These are phyloP conservation scores for Malania oleifera DNA, from an alignment of 164 flowering plant species.

Conservation along the genomic window DNA sequence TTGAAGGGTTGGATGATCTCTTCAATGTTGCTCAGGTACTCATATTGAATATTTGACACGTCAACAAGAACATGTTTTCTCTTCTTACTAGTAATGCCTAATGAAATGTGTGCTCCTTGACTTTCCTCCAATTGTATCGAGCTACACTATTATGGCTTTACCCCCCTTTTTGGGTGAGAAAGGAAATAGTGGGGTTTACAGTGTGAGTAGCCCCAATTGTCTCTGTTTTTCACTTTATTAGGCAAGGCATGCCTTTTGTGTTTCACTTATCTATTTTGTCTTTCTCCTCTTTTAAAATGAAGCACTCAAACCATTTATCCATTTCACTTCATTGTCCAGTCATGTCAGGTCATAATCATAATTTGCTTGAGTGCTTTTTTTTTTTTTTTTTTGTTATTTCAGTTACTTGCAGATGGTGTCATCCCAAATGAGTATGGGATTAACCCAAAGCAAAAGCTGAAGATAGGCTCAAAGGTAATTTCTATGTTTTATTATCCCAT, in stretches of 20 bases:
- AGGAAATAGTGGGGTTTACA: too few relatives aligned
- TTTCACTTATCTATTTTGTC: background rate
- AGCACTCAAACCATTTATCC: background rate
- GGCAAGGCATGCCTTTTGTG: background rate
- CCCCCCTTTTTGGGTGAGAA: background rate
- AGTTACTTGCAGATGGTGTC: slow-evolving; percentile 98
- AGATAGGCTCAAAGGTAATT: slow-evolving; percentile 93
- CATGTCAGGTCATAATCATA: background rate
- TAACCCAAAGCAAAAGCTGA: slow-evolving; percentile 84
- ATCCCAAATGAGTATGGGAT: slow-evolving; percentile 99
- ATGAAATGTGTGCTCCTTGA: background rate
- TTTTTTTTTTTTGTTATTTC: slow-evolving; percentile 26
- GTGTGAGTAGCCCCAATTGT: too few relatives aligned
- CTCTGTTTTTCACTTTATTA: background rate
- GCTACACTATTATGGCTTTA: background rate
- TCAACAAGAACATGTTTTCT: too few relatives aligned
- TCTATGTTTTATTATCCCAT: background rate
- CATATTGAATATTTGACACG: background rate
- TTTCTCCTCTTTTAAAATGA: background rate
- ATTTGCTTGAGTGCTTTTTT: slow-evolving; percentile 1
- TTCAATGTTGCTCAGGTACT: slow-evolving; percentile 96
- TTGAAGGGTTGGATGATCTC: slow-evolving; percentile 83
- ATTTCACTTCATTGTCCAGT: background rate
- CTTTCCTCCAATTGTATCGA: background rate
- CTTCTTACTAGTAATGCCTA: too few relatives aligned